A percentile compares a stretch with the other conserved stretches of the same genome.
Evolutionary conservation across 2,329 filamentous ascomycete genomes (phyloP).

Genomic region (Paecilomyces variotii): DNA sequence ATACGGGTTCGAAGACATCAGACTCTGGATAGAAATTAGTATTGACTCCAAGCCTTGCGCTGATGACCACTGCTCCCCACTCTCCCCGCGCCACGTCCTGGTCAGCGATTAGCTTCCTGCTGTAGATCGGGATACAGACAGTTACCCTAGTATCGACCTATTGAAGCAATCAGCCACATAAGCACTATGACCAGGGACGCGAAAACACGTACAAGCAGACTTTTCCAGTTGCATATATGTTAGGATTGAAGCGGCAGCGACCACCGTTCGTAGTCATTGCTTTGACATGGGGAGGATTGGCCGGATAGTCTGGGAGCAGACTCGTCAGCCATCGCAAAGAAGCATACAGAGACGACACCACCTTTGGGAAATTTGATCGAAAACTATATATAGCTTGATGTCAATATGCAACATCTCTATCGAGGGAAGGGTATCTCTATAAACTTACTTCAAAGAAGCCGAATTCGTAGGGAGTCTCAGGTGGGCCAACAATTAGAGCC

Average conservation of each 20-base stretch:
- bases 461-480: slow-evolving; percentile 92
- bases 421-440: slow-evolving; percentile 2
- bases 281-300: slow-evolving; percentile 51
- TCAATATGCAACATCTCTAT: neutral
- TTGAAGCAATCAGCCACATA: neutral
- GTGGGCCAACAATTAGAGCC: slow-evolving; percentile 83
- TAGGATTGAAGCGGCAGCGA: slow-evolving; percentile 86
- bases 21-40: slow-evolving; percentile 87
- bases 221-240: slow-evolving; percentile 86
- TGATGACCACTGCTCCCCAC: slow-evolving; percentile 91
- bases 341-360: slow-evolving; percentile 23
- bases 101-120: slow-evolving; percentile 6
- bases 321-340: neutral
- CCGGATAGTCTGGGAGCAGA: slow-evolving; percentile 66
- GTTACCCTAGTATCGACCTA: slow-evolving; percentile 78
- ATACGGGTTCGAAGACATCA: slow-evolving; percentile 90
- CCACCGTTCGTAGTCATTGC: slow-evolving; percentile 84
- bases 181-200: neutral
- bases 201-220: slow-evolving; percentile 68
- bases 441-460: slow-evolving; percentile 82
- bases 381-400: slow-evolving; percentile 48
- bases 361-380: slow-evolving; percentile 67
- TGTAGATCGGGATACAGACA: slow-evolving; percentile 2
- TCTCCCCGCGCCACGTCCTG: slow-evolving; percentile 87
- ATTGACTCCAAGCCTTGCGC: slow-evolving; percentile 94